Evolutionary conservation across 2,329 filamentous ascomycete genomes (phyloP).

Genomic region (Aspergillus carbonarius): DNA sequence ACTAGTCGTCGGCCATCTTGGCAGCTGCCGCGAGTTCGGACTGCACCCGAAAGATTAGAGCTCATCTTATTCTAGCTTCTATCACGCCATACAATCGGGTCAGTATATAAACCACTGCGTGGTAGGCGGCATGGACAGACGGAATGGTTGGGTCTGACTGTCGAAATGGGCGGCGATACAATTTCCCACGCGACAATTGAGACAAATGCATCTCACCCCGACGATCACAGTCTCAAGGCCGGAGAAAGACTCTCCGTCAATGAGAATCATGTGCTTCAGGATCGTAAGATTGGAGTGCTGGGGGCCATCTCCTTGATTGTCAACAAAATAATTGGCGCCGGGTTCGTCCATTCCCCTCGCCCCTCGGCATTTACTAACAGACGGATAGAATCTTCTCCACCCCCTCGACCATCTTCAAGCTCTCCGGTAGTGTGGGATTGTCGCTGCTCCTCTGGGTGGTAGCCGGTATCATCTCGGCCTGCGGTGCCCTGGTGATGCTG

Average conservation of each 20-base stretch:
- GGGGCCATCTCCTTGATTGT: constrained; percentile 22
- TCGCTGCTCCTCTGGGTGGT: constrained; percentile 56
- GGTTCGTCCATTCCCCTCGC: constrained; percentile 7
- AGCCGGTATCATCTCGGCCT: constrained; percentile 48
- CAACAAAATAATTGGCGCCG: constrained; percentile 24
- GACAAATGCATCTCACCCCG: not conserved
- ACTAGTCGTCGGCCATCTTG: not conserved
- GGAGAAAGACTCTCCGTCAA: not conserved
- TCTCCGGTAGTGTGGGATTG: constrained; percentile 56
- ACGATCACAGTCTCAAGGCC: not conserved
- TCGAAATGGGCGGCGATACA: not conserved
- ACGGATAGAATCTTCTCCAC: constrained; percentile 49
- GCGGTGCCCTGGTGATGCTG: constrained; percentile 49
- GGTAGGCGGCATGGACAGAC: not conserved
- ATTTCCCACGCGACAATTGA: not conserved
- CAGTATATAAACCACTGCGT: not conserved
- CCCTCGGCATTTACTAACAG: not conserved
- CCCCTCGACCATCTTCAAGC: constrained; percentile 56
- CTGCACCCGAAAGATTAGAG: not conserved
- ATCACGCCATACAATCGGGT: too few species aligned
- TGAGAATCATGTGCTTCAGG: constrained; percentile 22
- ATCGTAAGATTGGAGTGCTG: constrained; percentile 19
- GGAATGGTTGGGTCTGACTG: not conserved
- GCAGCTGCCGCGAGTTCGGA: not conserved
- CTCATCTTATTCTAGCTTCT: not conserved